Evolutionary conservation across 2,329 filamentous ascomycete genomes (phyloP).

Genomic region (Penicillium sp.): DNA sequence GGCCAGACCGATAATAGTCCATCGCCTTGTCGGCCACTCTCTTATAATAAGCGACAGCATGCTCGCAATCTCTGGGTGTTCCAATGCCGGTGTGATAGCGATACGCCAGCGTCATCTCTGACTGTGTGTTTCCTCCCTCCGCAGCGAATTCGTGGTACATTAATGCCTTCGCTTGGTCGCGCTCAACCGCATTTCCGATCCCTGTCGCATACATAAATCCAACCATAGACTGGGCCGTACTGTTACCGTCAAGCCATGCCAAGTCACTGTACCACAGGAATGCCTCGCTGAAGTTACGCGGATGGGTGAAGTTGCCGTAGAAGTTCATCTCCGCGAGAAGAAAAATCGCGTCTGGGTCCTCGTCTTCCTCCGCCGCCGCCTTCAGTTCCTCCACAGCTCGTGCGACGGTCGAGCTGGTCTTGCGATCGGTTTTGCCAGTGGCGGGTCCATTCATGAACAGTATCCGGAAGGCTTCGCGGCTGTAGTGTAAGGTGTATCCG

Average conservation of each 20-base stretch:
- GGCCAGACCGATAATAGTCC: conserved; percentile 80
- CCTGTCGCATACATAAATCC: conserved; percentile 95
- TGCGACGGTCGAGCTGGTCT: conserved; percentile 46
- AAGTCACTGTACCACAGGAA: conserved; percentile 80
- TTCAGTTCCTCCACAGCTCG: conserved; percentile 61
- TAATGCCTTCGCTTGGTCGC: conserved; percentile 86
- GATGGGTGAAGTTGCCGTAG: conserved; percentile 88
- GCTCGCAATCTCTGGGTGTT: conserved; percentile 80
- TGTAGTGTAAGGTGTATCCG: conserved; percentile 59
- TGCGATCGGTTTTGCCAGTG: conserved; percentile 42
- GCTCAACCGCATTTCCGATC: conserved; percentile 74
- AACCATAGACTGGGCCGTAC: conserved; percentile 91
- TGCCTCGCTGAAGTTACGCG: conserved; percentile 74
- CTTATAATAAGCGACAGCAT: conserved; percentile 85
- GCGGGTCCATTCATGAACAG: conserved; percentile 65
- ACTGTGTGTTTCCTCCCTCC: conserved; percentile 74
- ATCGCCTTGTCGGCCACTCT: conserved; percentile 91
- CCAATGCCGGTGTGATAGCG: conserved; percentile 83
- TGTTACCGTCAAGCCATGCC: conserved; percentile 75
- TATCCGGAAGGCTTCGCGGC: conserved; percentile 61
- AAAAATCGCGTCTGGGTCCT: conserved; percentile 76
- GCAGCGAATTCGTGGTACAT: conserved; percentile 95
- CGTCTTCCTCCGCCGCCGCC: conserved; percentile 55
- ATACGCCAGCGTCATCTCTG: conserved; percentile 91
- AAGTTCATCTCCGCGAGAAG: conserved; percentile 94